Base-by-base conservation (phyloP, 2,329 filamentous ascomycete species). In the Pseudocercospora eumusae region DNA sequence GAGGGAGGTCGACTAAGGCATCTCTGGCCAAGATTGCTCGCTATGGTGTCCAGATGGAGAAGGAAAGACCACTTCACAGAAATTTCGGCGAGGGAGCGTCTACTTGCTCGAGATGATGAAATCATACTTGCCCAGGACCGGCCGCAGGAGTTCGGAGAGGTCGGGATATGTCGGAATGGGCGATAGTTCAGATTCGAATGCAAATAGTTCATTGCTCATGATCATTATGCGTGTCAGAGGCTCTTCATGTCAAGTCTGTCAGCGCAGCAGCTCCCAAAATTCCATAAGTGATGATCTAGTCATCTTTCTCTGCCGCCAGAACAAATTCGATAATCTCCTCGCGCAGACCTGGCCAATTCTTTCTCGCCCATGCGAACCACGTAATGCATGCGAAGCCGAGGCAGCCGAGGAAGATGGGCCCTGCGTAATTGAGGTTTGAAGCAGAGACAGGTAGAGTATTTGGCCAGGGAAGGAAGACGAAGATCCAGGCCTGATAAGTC, bases 391-490 rank as follows among this genome's bases (percentile, higher is more conserved):
- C 57, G 15, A 56, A 60, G 9, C 36, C 15, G n/a, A 55, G 25
- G n/a, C 33, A 55, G 9, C 33, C 49, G 11, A 21, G 31, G 25
- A 60, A 60, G 31, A 52, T 25, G 4, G 57, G 57, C 1, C 57
- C 33, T 7, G 57, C 57, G 21, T 60, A 84, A 69, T 84, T 84
- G 75, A 83, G 82, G 0, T 72, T 75, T 18, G 69, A 65, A 2
- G 75, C 66, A 3, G 72, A 77, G 1, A 80, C 76, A 1, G 72
- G 67, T 11, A 60, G 1, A 0, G 33, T 45, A 0, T 73, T 66
- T 0, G 82, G 82, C 70, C 82, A 84, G 61, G 82, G 82, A 52
- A 76, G 75, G 65, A 83, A 81, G 59, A 83, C 75, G 58, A 82
- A 77, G 3, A 80, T 75, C 52, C 81, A 76, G 1, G 21, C 47